Evolutionary conservation across 2,329 filamentous ascomycete genomes (phyloP).

Genomic region (Phialophora macrospora): DNA sequence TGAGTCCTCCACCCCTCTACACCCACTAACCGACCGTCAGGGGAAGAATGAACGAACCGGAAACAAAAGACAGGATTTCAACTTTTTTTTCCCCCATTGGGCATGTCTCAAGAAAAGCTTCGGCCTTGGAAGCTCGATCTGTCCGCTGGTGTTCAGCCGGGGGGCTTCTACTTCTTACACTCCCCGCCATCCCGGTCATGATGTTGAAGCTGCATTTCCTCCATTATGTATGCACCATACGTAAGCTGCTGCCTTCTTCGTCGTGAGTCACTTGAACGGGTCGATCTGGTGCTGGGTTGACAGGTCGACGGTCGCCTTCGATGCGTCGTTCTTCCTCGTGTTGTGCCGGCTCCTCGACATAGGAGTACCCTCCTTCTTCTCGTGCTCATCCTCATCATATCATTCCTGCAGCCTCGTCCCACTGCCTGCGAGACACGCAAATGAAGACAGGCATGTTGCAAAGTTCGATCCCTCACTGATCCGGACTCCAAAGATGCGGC

Average conservation of each 20-base stretch:
- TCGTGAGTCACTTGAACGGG: not conserved
- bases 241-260: not conserved
- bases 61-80: not conserved
- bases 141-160: not conserved
- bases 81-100: conserved; percentile 1
- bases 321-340: not conserved
- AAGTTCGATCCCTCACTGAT: not conserved
- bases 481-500: not conserved
- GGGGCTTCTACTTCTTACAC: not conserved
- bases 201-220: not conserved
- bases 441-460: not conserved
- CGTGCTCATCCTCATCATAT: not conserved
- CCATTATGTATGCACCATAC: not conserved
- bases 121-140: not conserved
- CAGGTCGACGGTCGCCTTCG: not conserved
- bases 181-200: not conserved
- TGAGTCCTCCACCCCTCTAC: not conserved
- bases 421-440: not conserved
- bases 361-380: not conserved
- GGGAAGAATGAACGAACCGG: not conserved
- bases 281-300: not conserved
- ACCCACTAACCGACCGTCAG: not conserved
- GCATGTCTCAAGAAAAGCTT: not conserved
- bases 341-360: not conserved
- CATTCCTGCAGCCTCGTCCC: not conserved